phyloP scores from a whole-genome alignment of 768 basidiomycete species.

The Xanthoconium stramineum region DNA sequence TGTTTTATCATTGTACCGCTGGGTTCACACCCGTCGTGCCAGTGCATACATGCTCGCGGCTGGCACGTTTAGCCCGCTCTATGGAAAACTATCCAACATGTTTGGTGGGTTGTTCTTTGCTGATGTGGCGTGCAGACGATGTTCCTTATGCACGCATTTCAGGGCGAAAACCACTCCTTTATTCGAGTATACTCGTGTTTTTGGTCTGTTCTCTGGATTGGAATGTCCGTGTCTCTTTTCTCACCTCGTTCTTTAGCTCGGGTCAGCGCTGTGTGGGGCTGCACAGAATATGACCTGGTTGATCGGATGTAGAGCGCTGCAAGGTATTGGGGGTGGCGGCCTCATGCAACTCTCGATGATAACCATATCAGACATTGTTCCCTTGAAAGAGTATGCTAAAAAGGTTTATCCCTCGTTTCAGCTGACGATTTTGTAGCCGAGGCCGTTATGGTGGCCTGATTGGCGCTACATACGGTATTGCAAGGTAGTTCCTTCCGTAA shows the following conservation, averaged over 20 bases:
- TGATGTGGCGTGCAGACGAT: neutral
- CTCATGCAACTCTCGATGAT: slow-evolving; percentile 57
- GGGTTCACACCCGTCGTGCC: neutral
- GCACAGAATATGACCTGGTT: slow-evolving; percentile 78
- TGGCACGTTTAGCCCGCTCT: slow-evolving; percentile 39
- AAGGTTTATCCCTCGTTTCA: too few relatives aligned
- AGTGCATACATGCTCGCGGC: slow-evolving; percentile 75
- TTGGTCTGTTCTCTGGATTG: slow-evolving; percentile 25
- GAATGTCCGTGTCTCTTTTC: neutral
- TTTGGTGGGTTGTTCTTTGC: slow-evolving; percentile 24
- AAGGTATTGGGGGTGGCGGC: slow-evolving; percentile 47
- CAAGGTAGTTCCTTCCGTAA: slow-evolving; percentile 33
- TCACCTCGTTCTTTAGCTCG: slow-evolving; percentile 44
- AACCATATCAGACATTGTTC: slow-evolving; percentile 79
- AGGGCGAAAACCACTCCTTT: slow-evolving; percentile 70
- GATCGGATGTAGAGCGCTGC: slow-evolving; percentile 69
- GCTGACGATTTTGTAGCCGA: slow-evolving; percentile 41
- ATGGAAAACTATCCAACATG: slow-evolving; percentile 51
- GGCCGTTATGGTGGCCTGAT: slow-evolving; percentile 75
- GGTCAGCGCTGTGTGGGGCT: slow-evolving; percentile 77
- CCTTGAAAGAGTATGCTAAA: slow-evolving; percentile 57
- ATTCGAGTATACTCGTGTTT: slow-evolving; percentile 61
- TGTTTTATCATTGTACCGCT: neutral
- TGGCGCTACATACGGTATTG: slow-evolving; percentile 76
- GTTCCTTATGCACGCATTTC: neutral